Percentiles rank a stretch among this genome's conserved stretches.
phyloP scores from a whole-genome alignment of 306 rosid species.

The Mimosa pudica region DNA sequence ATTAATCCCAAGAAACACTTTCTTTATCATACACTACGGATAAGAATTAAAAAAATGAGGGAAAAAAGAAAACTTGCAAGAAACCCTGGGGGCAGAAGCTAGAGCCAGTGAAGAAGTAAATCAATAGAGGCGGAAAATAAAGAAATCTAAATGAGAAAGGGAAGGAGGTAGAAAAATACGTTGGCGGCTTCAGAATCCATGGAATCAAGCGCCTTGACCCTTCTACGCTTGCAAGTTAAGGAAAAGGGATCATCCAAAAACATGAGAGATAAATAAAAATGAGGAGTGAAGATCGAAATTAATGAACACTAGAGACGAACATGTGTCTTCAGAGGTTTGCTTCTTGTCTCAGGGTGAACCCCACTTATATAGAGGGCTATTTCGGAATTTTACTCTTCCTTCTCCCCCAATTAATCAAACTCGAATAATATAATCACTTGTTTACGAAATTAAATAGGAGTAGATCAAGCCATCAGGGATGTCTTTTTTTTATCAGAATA shows the following conservation, averaged over 20 bases:
- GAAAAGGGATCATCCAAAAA: constrained; percentile 47
- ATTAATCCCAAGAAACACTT: background rate
- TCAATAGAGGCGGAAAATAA: constrained; percentile 1
- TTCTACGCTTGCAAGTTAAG: constrained; percentile 57
- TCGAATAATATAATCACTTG: no score
- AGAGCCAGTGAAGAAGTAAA: background rate
- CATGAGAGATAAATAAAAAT: constrained; percentile 42
- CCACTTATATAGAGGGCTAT: background rate
- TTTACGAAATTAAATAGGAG: no score
- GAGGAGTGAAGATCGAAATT: background rate
- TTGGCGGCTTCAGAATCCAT: constrained; percentile 63
- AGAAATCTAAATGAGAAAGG: constrained; percentile 43
- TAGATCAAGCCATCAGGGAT: no score
- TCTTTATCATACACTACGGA: background rate
- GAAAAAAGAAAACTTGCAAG: background rate
- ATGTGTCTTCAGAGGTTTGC: background rate
- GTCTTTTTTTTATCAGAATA: no score
- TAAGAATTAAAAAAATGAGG: background rate
- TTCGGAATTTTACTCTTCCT: background rate
- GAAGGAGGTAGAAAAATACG: constrained; percentile 33
- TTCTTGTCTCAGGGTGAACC: background rate
- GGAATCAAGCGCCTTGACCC: constrained; percentile 44
- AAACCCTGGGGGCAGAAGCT: background rate
- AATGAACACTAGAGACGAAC: background rate
- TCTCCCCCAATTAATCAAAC: no score